Evolutionary conservation across 352 stramenopile species (phyloP).

Genomic region (Phytopythium sindhum): DNA sequence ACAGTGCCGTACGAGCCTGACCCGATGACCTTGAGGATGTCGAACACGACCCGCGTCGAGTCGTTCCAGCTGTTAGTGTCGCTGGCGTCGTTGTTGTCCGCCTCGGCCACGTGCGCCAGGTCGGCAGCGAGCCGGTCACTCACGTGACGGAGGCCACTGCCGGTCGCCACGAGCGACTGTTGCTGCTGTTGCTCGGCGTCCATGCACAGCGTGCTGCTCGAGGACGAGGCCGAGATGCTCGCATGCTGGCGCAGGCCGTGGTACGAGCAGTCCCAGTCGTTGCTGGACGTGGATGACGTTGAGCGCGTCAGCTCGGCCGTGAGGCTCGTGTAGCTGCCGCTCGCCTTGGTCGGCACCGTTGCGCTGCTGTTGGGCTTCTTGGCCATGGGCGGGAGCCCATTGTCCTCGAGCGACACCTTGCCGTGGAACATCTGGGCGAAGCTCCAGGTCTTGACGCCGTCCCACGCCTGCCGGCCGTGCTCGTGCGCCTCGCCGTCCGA

Average conservation of each 20-base stretch:
- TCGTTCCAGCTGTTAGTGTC: slow-evolving; percentile 11
- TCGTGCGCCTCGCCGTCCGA: slow-evolving; percentile 6
- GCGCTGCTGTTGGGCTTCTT: slow-evolving; percentile 9
- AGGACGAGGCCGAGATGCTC: slow-evolving; percentile 47
- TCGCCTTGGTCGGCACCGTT: slow-evolving; percentile 4
- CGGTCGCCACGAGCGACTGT: neutral
- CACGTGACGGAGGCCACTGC: neutral
- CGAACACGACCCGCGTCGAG: slow-evolving; percentile 45
- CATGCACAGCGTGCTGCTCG: slow-evolving; percentile 40
- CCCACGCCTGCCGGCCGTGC: slow-evolving; percentile 26
- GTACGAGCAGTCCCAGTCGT: slow-evolving; percentile 29
- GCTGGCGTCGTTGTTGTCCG: slow-evolving; percentile 10
- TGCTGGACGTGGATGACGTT: slow-evolving; percentile 1
- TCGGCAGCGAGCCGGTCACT: slow-evolving; percentile 6
- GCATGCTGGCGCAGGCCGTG: slow-evolving; percentile 2
- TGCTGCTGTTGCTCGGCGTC: slow-evolving; percentile 27
- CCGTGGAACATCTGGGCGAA: slow-evolving; percentile 62
- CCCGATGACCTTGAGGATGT: slow-evolving; percentile 72
- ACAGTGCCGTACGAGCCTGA: slow-evolving; percentile 78
- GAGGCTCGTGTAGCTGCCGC: slow-evolving; percentile 29
- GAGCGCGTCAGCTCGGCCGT: slow-evolving; percentile 2
- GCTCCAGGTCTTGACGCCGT: slow-evolving; percentile 73
- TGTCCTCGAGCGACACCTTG: slow-evolving; percentile 48
- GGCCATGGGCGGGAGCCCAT: slow-evolving; percentile 10
- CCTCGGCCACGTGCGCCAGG: slow-evolving; percentile 17